Conservation (phyloP, 1,139 yeast species). For the Magnusiomyces magnusii region DNA sequence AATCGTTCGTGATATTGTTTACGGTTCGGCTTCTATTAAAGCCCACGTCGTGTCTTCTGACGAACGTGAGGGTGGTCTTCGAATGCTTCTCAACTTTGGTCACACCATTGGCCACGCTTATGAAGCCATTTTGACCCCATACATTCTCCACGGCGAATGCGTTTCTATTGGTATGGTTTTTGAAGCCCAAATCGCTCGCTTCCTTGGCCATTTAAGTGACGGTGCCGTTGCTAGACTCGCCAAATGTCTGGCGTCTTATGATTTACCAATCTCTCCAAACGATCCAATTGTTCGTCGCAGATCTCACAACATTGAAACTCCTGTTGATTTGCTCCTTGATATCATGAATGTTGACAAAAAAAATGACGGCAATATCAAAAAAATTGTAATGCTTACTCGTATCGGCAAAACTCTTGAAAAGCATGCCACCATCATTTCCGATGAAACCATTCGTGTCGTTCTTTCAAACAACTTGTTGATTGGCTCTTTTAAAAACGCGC, state of each 20-base stretch:
- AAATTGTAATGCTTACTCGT: slow-evolving; percentile 71
- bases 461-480: slow-evolving; percentile 79
- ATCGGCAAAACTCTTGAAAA: slow-evolving; percentile 88
- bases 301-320: slow-evolving; percentile 60
- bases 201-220: slow-evolving; percentile 79
- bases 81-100: slow-evolving; percentile 91
- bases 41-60: slow-evolving; percentile 92
- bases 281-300: slow-evolving; percentile 68
- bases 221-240: slow-evolving; percentile 89
- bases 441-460: slow-evolving; percentile 71
- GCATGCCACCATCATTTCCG: slow-evolving; percentile 77
- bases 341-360: slow-evolving; percentile 97
- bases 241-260: slow-evolving; percentile 76
- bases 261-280: slow-evolving; percentile 70
- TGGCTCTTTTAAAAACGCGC: slow-evolving; percentile 35
- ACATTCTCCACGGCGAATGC: slow-evolving; percentile 96
- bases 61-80: slow-evolving; percentile 91
- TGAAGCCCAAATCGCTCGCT: slow-evolving; percentile 92
- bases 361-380: slow-evolving; percentile 86
- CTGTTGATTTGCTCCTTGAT: slow-evolving; percentile 60
- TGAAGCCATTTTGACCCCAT: slow-evolving; percentile 93
- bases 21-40: slow-evolving; percentile 82
- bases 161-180: slow-evolving; percentile 90
- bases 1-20: slow-evolving; percentile 69
- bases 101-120: slow-evolving; percentile 98